phyloP scores from a whole-genome alignment of 1,284 basidiomycete genomes.

The Anthracocystis setariae region DNA sequence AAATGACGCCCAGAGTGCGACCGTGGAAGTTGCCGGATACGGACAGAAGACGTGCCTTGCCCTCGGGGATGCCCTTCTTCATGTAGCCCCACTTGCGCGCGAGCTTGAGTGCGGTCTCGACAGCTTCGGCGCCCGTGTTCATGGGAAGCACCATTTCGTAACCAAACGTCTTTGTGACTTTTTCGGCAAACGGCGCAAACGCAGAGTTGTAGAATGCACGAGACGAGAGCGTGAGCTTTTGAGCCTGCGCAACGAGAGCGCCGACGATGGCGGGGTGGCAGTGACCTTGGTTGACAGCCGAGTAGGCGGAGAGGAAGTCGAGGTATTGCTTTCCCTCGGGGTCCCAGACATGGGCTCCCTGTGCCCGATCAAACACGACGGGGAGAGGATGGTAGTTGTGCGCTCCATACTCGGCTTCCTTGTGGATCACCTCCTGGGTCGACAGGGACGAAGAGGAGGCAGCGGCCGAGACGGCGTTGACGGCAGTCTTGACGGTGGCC shows the following conservation, averaged over 20 bases:
- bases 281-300: slow-evolving; percentile 85
- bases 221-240: slow-evolving; percentile 90
- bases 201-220: slow-evolving; percentile 95
- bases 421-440: slow-evolving; percentile 76
- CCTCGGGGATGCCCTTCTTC: slow-evolving; percentile 82
- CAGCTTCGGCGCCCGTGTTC: slow-evolving; percentile 99
- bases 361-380: slow-evolving; percentile 88
- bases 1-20: slow-evolving; percentile 86
- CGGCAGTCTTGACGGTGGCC: slow-evolving; percentile 42
- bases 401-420: slow-evolving; percentile 85
- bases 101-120: slow-evolving; percentile 78
- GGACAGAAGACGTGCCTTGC: slow-evolving; percentile 86
- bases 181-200: slow-evolving; percentile 88
- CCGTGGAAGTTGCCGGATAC: slow-evolving; percentile 96
- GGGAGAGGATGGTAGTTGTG: slow-evolving; percentile 95
- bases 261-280: slow-evolving; percentile 90
- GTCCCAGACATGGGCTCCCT: slow-evolving; percentile 94
- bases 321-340: slow-evolving; percentile 78
- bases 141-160: slow-evolving; percentile 91
- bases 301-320: slow-evolving; percentile 93
- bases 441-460: slow-evolving; percentile 51
- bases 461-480: slow-evolving; percentile 26
- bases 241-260: slow-evolving; percentile 84
- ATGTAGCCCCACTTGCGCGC: slow-evolving; percentile 68
- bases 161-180: slow-evolving; percentile 77